Conservation (phyloP, 2,329 filamentous ascomycete species). For the Phoma sp. region DNA sequence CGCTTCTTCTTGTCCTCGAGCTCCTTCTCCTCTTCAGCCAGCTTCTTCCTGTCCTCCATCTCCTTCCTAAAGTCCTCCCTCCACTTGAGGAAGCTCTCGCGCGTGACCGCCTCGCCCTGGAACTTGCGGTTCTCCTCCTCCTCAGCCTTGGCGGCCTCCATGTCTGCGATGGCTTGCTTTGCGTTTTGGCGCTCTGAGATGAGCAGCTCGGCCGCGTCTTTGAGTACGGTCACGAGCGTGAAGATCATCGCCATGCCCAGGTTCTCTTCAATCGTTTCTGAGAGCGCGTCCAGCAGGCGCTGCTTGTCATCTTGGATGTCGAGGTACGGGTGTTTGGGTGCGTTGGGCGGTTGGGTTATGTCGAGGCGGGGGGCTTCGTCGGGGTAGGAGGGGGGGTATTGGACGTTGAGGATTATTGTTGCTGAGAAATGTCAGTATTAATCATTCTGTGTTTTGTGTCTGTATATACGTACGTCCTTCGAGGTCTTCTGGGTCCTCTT, state of each 20-base stretch:
- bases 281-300: slow-evolving; percentile 71
- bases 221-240: slow-evolving; percentile 83
- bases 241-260: slow-evolving; percentile 98
- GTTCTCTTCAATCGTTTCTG: slow-evolving; percentile 85
- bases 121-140: slow-evolving; percentile 97
- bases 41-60: slow-evolving; percentile 73
- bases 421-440: slow-evolving; percentile 48
- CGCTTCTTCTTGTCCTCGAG: slow-evolving; percentile 65
- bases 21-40: slow-evolving; percentile 70
- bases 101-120: slow-evolving; percentile 86
- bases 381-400: slow-evolving; percentile 89
- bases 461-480: slow-evolving; percentile 58
- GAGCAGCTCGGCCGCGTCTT: slow-evolving; percentile 88
- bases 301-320: slow-evolving; percentile 81
- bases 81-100: slow-evolving; percentile 85
- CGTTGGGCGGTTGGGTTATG: slow-evolving; percentile 75
- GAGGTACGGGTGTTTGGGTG: slow-evolving; percentile 73
- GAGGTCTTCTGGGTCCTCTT: slow-evolving; percentile 64
- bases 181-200: slow-evolving; percentile 75
- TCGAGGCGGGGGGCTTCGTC: slow-evolving; percentile 85
- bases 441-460: not conserved
- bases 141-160: slow-evolving; percentile 70
- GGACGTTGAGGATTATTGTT: slow-evolving; percentile 80
- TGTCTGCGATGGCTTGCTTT: slow-evolving; percentile 60
- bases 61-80: slow-evolving; percentile 77